Evolutionary conservation across 2,329 filamentous ascomycete species (phyloP).

Genomic region (Phialophora expanda): DNA sequence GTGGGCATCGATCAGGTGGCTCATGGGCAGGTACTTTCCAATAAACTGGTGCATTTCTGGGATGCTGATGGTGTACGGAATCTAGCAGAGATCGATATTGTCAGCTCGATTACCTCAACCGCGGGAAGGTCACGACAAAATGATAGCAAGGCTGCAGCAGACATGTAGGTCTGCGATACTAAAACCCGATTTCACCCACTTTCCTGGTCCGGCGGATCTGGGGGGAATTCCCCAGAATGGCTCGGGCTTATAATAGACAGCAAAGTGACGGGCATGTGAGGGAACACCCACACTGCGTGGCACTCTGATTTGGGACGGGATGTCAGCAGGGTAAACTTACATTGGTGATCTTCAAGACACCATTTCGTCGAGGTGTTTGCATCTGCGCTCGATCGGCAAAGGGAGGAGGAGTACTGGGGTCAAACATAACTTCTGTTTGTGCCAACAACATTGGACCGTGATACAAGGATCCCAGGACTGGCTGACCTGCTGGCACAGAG

Average conservation of each 20-base stretch:
- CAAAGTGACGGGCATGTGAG: slow-evolving; percentile 5
- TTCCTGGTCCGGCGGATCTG: background rate
- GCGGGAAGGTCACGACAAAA: background rate
- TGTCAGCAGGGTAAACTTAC: slow-evolving; percentile 36
- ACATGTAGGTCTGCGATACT: background rate
- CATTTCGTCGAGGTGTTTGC: slow-evolving; percentile 37
- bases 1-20: slow-evolving; percentile 37
- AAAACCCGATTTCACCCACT: background rate
- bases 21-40: slow-evolving; percentile 49
- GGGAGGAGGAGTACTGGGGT: slow-evolving; percentile 32
- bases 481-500: background rate
- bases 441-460: background rate
- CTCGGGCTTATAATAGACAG: background rate
- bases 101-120: background rate
- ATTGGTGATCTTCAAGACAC: slow-evolving; percentile 45
- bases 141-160: background rate
- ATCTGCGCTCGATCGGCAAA: slow-evolving; percentile 37
- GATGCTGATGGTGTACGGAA: slow-evolving; percentile 58
- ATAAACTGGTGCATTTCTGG: slow-evolving; percentile 56
- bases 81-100: slow-evolving; percentile 40
- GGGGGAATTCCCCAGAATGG: background rate
- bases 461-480: background rate
- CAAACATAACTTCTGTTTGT: slow-evolving; percentile 21
- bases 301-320: background rate
- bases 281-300: background rate